Conservation (phyloP, 441 rosid genomes). For the Metrosideros polymorpha region DNA sequence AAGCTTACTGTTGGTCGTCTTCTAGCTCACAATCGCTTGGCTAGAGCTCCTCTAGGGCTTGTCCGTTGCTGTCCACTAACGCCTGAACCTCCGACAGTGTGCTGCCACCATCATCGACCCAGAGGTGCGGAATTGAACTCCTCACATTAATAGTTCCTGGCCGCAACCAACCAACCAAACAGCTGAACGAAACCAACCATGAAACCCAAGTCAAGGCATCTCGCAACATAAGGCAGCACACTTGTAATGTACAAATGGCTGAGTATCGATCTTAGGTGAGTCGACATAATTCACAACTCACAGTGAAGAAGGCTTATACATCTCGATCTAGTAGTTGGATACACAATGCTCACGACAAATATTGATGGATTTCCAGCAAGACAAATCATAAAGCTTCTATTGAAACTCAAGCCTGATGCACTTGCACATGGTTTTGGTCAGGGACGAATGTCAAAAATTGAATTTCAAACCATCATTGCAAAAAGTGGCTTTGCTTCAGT, state of each 20-base stretch:
- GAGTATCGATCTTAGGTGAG: background rate
- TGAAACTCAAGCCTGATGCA: too few relatives aligned
- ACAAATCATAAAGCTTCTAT: too few relatives aligned
- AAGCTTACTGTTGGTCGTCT: background rate
- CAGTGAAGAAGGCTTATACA: background rate
- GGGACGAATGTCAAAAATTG: too few relatives aligned
- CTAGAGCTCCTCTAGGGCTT: background rate
- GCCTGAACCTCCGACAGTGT: background rate
- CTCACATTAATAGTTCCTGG: conserved; percentile 26
- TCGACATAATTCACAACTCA: background rate
- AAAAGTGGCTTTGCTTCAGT: background rate
- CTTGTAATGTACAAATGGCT: conserved; percentile 30
- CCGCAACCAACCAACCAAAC: conserved; percentile 27
- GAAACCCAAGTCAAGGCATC: conserved; percentile 93
- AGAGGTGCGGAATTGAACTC: conserved; percentile 21
- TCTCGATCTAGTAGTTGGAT: background rate
- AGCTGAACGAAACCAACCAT: conserved; percentile 35
- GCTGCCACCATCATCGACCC: background rate
- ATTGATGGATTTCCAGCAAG: too few relatives aligned
- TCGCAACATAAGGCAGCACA: conserved; percentile 92
- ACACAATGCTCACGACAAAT: too few relatives aligned
- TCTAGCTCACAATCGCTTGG: background rate
- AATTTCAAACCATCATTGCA: too few relatives aligned
- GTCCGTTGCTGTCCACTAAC: background rate
- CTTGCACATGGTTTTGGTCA: too few relatives aligned